These are phyloP conservation scores for Russula sp. DNA, from an alignment of 768 basidiomycete species.

Conservation along the genomic window DNA sequence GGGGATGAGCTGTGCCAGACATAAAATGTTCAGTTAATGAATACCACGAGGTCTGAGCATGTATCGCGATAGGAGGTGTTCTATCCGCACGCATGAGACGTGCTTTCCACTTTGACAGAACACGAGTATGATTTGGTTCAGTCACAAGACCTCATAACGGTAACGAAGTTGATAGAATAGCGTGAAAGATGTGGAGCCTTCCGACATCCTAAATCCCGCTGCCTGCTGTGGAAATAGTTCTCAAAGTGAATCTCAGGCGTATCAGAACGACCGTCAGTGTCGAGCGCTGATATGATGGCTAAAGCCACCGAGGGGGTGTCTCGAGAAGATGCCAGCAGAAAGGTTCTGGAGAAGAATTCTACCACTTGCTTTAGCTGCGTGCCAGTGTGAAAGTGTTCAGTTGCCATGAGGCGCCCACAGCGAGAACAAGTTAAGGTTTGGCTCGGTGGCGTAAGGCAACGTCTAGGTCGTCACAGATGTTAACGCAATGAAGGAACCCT, in stretches of 20 bases:
- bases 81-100: neutral
- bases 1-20: neutral
- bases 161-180: neutral
- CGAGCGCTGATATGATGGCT: constrained; percentile 37
- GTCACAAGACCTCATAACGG: neutral
- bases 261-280: constrained; percentile 64
- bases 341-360: neutral
- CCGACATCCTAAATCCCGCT: neutral
- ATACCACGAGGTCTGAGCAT: neutral
- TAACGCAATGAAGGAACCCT: neutral
- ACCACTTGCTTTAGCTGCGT: neutral
- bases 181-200: neutral
- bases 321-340: neutral
- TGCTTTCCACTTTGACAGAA: neutral
- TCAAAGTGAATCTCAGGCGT: constrained; percentile 64
- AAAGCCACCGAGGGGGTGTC: neutral
- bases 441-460: neutral
- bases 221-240: constrained; percentile 41
- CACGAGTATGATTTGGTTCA: neutral
- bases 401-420: neutral
- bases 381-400: neutral
- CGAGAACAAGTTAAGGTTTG: neutral
- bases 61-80: neutral
- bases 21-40: neutral
- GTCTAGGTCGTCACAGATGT: neutral